Base-by-base conservation (phyloP, 2,329 filamentous ascomycete genomes). In the Colletotrichum plurivorum region DNA sequence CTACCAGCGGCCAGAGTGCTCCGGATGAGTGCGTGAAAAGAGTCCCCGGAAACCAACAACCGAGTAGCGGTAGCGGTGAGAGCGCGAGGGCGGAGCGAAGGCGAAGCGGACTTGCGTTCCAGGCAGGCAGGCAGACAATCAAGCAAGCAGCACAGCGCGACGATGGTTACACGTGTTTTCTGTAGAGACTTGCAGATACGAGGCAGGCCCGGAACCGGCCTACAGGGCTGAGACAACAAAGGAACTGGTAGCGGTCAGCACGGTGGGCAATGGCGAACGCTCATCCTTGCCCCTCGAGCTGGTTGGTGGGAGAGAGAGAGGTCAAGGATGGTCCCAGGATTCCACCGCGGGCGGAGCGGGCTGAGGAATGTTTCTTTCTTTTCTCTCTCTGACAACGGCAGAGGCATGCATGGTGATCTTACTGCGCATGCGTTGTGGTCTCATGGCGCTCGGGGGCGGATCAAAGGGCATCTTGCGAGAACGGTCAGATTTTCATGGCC, bases 131-230 rank as follows among this genome's bases (percentile, higher is more conserved):
- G 46, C 46, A 22, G n/a, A 10, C 18, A 25, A 25, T 25, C 22
- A 25, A 4, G 22, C 22, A 25, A 25, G 22, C 46, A 20, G n/a
- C 9, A 12, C 10, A 49, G 18, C 16, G 18, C 16, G 16, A 6
- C 8, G 10, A 41, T 45, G 58, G 15, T 61, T 53, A 53, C 48
- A 36, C 22, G 2, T 41, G 18, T 36, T 52, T 53, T 52, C 58
- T 53, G 48, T 53, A 53, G 58, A 51, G 22, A 53, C 48, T 36
- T 36, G 48, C 58, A 53, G 58, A 61, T 53, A 61, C 58, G 58
- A 61, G 58, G 18, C 46, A 31, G 39, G 48, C 58, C 58, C 48
- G 58, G 43, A 61, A 53, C 52, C 48, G 36, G 48, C 48, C 6
- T 52, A 27, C 48, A 53, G 58, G 58, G 58, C 48, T 53, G 58